Percentiles rank a stretch among this genome's conserved stretches.
These are phyloP conservation scores for Lupinus albus DNA, from an alignment of 306 rosid genomes.

Conservation along the genomic window DNA sequence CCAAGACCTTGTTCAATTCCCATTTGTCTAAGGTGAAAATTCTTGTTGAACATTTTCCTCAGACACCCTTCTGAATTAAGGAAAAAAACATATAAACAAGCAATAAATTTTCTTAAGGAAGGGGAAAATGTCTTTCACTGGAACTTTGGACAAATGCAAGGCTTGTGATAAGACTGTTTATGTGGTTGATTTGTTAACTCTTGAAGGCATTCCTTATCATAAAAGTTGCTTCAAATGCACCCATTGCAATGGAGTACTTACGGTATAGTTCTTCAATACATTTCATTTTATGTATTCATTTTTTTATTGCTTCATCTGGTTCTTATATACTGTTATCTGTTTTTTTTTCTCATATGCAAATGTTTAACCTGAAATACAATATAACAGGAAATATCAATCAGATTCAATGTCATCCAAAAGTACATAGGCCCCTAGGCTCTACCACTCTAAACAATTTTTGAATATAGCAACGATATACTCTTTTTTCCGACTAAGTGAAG, in stretches of 20 bases:
- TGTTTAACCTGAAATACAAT: neutral
- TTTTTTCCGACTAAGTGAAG: too few species aligned
- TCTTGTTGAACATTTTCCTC: slow-evolving; percentile 49
- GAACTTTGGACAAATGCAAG: slow-evolving; percentile 93
- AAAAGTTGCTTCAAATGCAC: slow-evolving; percentile 94
- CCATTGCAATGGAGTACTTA: slow-evolving; percentile 93
- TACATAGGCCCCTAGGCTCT: neutral
- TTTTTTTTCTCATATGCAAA: neutral
- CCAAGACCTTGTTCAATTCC: slow-evolving; percentile 56
- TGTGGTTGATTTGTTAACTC: slow-evolving; percentile 89
- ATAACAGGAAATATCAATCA: slow-evolving; percentile 1
- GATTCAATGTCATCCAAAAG: neutral
- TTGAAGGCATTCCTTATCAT: slow-evolving; percentile 84
- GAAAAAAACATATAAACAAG: neutral
- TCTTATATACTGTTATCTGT: neutral
- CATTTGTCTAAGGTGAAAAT: slow-evolving; percentile 58
- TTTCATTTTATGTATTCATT: too few species aligned
- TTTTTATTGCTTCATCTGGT: neutral
- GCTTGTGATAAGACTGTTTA: slow-evolving; percentile 95
- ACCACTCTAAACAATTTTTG: neutral
- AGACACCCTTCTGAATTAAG: slow-evolving; percentile 48
- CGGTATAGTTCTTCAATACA: slow-evolving; percentile 52
- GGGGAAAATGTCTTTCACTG: slow-evolving; percentile 81
- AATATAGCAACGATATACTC: too few species aligned
- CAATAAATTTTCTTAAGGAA: neutral